A percentile compares a stretch with the other conserved stretches of the same genome.
phyloP scores from a whole-genome alignment of 495 filamentous ascomycete genomes.

The Penicillium taxi region DNA sequence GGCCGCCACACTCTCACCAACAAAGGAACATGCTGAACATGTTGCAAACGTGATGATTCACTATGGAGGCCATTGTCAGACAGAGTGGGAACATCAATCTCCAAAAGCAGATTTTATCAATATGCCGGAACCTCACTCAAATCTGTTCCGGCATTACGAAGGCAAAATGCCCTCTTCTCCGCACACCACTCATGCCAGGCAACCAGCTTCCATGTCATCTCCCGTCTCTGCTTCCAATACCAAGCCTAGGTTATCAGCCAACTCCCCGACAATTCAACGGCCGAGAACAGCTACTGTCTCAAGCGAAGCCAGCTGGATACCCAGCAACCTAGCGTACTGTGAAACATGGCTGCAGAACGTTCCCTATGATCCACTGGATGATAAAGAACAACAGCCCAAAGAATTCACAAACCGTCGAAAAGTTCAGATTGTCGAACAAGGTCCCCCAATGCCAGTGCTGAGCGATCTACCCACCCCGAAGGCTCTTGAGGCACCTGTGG shows the following conservation, averaged over 20 bases:
- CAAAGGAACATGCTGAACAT: not conserved
- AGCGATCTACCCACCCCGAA: conserved; percentile 22
- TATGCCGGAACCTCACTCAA: conserved; percentile 35
- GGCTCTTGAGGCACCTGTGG: conserved; percentile 25
- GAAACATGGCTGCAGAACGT: conserved; percentile 38
- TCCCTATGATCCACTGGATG: conserved; percentile 25
- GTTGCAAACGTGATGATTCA: not conserved
- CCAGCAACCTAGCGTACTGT: conserved; percentile 36
- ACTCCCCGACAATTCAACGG: conserved; percentile 24
- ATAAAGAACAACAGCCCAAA: conserved; percentile 17
- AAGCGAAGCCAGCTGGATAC: conserved; percentile 38
- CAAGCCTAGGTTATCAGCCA: conserved; percentile 5
- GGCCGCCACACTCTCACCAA: not conserved
- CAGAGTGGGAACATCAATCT: conserved; percentile 3
- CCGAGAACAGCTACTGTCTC: conserved; percentile 34
- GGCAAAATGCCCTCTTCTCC: conserved; percentile 8
- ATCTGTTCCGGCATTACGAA: conserved; percentile 27
- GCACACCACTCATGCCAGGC: not conserved
- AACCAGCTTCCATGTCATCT: conserved; percentile 3
- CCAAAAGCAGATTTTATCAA: conserved; percentile 17
- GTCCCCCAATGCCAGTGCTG: conserved; percentile 25
- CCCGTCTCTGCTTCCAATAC: conserved; percentile 1
- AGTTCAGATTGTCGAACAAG: conserved; percentile 37
- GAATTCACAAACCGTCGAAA: conserved; percentile 33
- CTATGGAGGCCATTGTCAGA: conserved; percentile 13